Base-by-base conservation (phyloP, 2,329 filamentous ascomycete species). In the Ceratocystis lukuohia region DNA sequence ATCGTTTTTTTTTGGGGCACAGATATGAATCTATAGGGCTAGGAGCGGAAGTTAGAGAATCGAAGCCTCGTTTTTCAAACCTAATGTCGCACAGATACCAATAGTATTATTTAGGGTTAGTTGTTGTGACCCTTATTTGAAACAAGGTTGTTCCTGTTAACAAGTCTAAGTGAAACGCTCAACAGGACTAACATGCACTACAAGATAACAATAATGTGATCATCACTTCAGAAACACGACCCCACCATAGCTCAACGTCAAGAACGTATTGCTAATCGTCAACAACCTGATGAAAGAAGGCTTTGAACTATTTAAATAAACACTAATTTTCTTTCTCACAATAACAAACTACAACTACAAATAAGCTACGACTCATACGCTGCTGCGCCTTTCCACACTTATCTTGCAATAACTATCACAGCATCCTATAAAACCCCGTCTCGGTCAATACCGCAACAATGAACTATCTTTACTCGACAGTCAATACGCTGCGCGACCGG, bases 391-490 rank as follows among this genome's bases (percentile, higher is more conserved):
- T n/a, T n/a, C 28, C 12, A 28, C 57, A 1, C 28, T 25, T 61
- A 25, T 41, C n/a, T n/a, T 8, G 57, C 15, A 37, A 17, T 12
- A 53, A 28, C 22, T 6, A 53, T n/a, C 25, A 53, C 3, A 25
- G 48, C 22, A 53, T 53, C 22, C 7, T 6, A 30, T 10, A 46
- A 41, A 41, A 12, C 37, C 37, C 37, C 37, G 37, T 44, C 41
- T 25, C 61, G 12, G 37, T 46, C 59, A 37, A n/a, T 10, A 41
- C 5, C 62, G 28, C 70, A 73, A 77, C 70, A 68, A 96, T 96
- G 90, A 94, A 95, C 75, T 87, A 92, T 79, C 83, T 96, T 73
- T 91, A 95, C 77, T 96, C 91, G 66, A 93, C 91, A 64, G 87
- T 96, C 75, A 94, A 96, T 76, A 91, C 87, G 71, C 86, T 96